phyloP scores from a whole-genome alignment of 768 basidiomycete genomes.

The Phlegmacium glaucopus region DNA sequence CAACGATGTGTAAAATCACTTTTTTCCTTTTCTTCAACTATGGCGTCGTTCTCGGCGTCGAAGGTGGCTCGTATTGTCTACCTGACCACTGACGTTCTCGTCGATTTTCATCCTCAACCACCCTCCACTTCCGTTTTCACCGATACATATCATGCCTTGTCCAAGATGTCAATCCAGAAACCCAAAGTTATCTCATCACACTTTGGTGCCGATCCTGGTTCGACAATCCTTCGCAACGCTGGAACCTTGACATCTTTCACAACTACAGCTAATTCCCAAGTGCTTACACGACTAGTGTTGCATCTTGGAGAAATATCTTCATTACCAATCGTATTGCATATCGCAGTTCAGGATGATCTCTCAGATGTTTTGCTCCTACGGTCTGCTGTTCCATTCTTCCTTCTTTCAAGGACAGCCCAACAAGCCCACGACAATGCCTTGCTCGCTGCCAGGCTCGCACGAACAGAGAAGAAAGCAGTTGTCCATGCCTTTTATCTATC shows the following conservation, averaged over 20 bases:
- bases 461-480: slow-evolving; percentile 67
- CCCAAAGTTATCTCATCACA: slow-evolving; percentile 51
- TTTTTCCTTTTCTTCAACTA: slow-evolving; percentile 10
- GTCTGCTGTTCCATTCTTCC: slow-evolving; percentile 74
- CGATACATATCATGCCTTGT: slow-evolving; percentile 33
- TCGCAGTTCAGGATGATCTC: slow-evolving; percentile 63
- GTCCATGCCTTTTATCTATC: slow-evolving; percentile 75
- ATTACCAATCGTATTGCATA: slow-evolving; percentile 66
- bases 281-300: slow-evolving; percentile 58
- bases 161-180: slow-evolving; percentile 30
- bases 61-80: slow-evolving; percentile 65
- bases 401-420: slow-evolving; percentile 74
- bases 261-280: slow-evolving; percentile 45
- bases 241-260: slow-evolving; percentile 59
- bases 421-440: slow-evolving; percentile 90
- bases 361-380: slow-evolving; percentile 75
- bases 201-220: slow-evolving; percentile 61
- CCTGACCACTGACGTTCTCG: slow-evolving; percentile 61
- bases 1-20: no score
- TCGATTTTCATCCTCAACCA: slow-evolving; percentile 50
- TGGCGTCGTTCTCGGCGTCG: slow-evolving; percentile 32
- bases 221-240: slow-evolving; percentile 49
- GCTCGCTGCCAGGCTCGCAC: slow-evolving; percentile 79
- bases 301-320: slow-evolving; percentile 66
- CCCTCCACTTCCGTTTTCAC: slow-evolving; percentile 41